Conservation (phyloP, 495 filamentous ascomycete genomes). For the Penicillium bovifimosum region DNA sequence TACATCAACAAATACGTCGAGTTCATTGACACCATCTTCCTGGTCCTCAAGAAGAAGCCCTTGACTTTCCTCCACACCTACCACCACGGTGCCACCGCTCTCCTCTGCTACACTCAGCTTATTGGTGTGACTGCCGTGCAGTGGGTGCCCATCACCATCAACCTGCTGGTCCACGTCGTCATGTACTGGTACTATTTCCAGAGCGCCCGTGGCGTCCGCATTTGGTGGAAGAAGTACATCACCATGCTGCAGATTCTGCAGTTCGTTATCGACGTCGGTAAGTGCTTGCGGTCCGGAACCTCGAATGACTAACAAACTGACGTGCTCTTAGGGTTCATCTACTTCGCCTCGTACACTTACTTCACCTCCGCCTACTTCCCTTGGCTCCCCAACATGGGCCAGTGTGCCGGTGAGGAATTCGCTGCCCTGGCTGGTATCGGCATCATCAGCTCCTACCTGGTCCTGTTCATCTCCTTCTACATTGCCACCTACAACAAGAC, state of each 20-base stretch:
- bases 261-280: constrained; percentile 55
- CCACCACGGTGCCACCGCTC: constrained; percentile 67
- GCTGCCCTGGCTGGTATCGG: constrained; percentile 90
- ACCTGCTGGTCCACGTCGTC: constrained; percentile 65
- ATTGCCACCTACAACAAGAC: constrained; percentile 92
- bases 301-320: constrained; percentile 6
- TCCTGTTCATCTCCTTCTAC: constrained; percentile 99
- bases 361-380: constrained; percentile 90
- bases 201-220: constrained; percentile 52
- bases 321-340: constrained; percentile 61
- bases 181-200: constrained; percentile 66
- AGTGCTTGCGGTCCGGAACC: constrained; percentile 8
- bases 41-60: constrained; percentile 73
- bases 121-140: constrained; percentile 62
- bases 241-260: constrained; percentile 54
- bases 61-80: constrained; percentile 73
- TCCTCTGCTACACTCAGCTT: constrained; percentile 68
- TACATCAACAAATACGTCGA: constrained; percentile 71
- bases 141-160: constrained; percentile 64
- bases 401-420: constrained; percentile 95
- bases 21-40: constrained; percentile 63
- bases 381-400: constrained; percentile 72
- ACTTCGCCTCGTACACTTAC: constrained; percentile 94
- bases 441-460: constrained; percentile 86
- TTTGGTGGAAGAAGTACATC: constrained; percentile 60